Percentiles rank a stretch among this genome's conserved stretches.
These are phyloP conservation scores for Naganishia kalamii DNA, from an alignment of 768 basidiomycete genomes.

Conservation along the genomic window DNA sequence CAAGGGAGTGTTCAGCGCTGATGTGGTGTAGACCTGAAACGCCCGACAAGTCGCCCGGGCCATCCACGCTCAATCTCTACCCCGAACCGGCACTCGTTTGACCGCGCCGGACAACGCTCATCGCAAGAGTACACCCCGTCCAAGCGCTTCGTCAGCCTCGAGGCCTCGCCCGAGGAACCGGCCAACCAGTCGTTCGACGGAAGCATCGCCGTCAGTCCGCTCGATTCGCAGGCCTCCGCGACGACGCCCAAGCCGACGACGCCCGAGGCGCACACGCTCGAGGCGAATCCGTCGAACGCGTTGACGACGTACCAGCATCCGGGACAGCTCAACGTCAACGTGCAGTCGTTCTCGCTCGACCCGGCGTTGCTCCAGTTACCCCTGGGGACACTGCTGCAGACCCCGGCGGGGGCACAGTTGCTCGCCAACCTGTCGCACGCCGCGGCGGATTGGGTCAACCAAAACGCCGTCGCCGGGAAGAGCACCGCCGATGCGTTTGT, in stretches of 20 bases:
- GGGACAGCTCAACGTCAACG: not conserved
- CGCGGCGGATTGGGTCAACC: constrained; percentile 17
- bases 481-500: not conserved
- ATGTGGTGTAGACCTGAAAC: not conserved
- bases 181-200: constrained; percentile 15
- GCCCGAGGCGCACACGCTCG: constrained; percentile 15
- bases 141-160: constrained; percentile 23
- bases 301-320: constrained; percentile 23
- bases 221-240: not conserved
- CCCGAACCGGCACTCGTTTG: constrained; percentile 14
- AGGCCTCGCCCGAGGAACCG: constrained; percentile 23
- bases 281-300: constrained; percentile 29
- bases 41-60: not conserved
- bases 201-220: not conserved
- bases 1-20: not conserved
- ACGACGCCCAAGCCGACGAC: not conserved
- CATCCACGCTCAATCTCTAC: constrained; percentile 5
- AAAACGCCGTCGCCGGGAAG: not conserved
- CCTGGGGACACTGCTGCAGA: constrained; percentile 42
- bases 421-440: constrained; percentile 26
- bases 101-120: not conserved
- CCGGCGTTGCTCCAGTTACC: constrained; percentile 39
- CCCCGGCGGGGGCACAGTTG: constrained; percentile 44
- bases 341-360: constrained; percentile 37
- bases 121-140: constrained; percentile 11